Evolutionary conservation across 148 eudicot species (phyloP), one percentile per base, ranked within the genome.

Genomic region (Chenopodium quinoa): DNA sequence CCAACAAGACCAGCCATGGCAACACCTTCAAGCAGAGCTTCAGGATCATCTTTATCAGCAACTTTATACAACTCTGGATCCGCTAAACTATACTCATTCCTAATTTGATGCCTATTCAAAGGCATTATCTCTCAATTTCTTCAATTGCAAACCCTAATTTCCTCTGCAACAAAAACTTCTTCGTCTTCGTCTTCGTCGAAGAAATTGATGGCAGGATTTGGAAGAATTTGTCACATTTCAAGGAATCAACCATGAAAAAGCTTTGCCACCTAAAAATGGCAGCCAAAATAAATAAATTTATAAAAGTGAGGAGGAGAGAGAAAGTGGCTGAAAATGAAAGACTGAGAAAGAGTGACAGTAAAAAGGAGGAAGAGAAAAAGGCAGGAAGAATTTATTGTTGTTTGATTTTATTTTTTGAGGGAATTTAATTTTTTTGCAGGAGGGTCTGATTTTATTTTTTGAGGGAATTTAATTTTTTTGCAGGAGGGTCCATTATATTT

Each of bases 1-100:
- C 99, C 99, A 50, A 96, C 99, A 60, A 96, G 94, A 10, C 97
- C 99, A 71, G 99, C 95, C 97, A 96, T 94, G 84, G 99, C 97
- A 27, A 96, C 97, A 64, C 94, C 99, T 91, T 96, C 98, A 32
- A 96, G 87, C 31, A 96, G 80, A 75, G 99, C 99, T 84, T 96
- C 97, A 34, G 99, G 99, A 87, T 96, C 99, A 90, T 94, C 95
- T 83, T 89, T 91, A 69, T 92, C 94, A 12, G 98, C 98, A 11
- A 88, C 88, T 88, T 85, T 89, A 79, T 92, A 94, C 82, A 96
- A 88, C 83, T 96, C 97, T 9, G 97, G 94, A 91, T 94, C 97
- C 80, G 95, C 97, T 85, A 96, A 87, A 71, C 92, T 89, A 76
- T 90, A 94, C 93, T 91, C 98, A 52, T 94, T 93, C 83, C 99